Conservation (phyloP, 192 early-diverging fungal species). For the Mortierella alpina region DNA sequence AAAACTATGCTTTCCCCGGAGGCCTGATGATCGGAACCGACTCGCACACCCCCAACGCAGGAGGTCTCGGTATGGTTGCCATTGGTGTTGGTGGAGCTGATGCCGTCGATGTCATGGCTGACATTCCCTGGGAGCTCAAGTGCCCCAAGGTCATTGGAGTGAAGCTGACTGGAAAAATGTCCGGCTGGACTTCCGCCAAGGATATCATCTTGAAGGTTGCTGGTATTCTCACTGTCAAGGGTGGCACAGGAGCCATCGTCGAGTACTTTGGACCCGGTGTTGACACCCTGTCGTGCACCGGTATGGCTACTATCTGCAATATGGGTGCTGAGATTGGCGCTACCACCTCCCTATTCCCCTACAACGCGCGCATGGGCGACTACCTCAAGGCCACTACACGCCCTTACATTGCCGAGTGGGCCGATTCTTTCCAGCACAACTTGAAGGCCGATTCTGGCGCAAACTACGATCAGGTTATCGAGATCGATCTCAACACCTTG, state of each 20-base stretch:
- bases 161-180: conserved; percentile 85
- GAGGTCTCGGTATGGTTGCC: conserved; percentile 96
- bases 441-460: conserved; percentile 88
- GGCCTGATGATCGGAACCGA: conserved; percentile 98
- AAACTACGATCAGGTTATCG: conserved; percentile 92
- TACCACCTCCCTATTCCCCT: conserved; percentile 97
- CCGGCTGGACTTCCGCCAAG: conserved; percentile 95
- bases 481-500: conserved; percentile 92
- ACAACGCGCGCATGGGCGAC: conserved; percentile 90
- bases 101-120: conserved; percentile 98
- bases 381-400: conserved; percentile 92
- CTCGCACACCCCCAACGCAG: conserved; percentile 98
- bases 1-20: conserved; percentile 98
- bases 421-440: conserved; percentile 89
- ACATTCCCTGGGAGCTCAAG: conserved; percentile 99
- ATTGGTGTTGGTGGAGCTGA: conserved; percentile 98
- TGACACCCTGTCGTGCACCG: conserved; percentile 94
- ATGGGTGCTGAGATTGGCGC: conserved; percentile 99
- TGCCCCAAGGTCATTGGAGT: conserved; percentile 96
- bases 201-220: conserved; percentile 96
- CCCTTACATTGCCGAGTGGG: conserved; percentile 80
- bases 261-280: conserved; percentile 98
- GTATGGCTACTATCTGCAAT: conserved; percentile 99
- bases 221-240: conserved; percentile 96
- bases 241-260: conserved; percentile 96